phyloP scores from a whole-genome alignment of 495 filamentous ascomycete species.

The Talaromyces proteolyticus region DNA sequence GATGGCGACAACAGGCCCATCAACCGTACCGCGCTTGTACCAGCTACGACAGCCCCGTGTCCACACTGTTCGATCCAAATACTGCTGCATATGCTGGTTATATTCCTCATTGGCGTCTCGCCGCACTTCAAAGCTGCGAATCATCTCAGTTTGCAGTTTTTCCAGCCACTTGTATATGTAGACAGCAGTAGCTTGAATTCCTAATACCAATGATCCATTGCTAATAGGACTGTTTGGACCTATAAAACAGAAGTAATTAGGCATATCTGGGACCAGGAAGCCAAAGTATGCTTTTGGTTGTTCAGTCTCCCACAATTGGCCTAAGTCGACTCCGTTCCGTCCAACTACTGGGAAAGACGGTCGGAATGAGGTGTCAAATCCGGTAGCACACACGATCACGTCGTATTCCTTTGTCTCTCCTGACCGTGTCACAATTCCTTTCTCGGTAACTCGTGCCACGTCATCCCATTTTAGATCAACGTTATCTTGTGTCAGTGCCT shows the following conservation, averaged over 20 bases:
- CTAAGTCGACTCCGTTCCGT: constrained; percentile 38
- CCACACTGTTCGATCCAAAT: constrained; percentile 32
- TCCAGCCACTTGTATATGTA: constrained; percentile 34
- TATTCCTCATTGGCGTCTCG: constrained; percentile 23
- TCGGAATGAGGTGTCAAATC: constrained; percentile 44
- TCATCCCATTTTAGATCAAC: constrained; percentile 32
- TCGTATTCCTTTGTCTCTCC: constrained; percentile 36
- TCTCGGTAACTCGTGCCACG: constrained; percentile 37
- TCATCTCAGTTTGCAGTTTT: constrained; percentile 23
- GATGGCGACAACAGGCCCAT: constrained; percentile 20
- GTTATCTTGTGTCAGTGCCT: constrained; percentile 42
- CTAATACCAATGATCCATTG: constrained; percentile 17
- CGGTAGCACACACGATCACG: constrained; percentile 46
- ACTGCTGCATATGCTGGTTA: constrained; percentile 24
- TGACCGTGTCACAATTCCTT: constrained; percentile 41
- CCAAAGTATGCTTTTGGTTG: constrained; percentile 51
- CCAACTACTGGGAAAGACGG: constrained; percentile 48
- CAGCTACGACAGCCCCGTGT: constrained; percentile 32
- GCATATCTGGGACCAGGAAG: constrained; percentile 54
- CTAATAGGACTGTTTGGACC: constrained; percentile 41
- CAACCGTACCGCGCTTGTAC: constrained; percentile 33
- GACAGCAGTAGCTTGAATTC: constrained; percentile 30
- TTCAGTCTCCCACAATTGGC: constrained; percentile 44
- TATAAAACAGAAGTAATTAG: constrained; percentile 56
- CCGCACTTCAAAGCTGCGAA: constrained; percentile 18